Evolutionary conservation across 2,329 filamentous ascomycete species (phyloP).

Genomic region (Catunica adiposa): DNA sequence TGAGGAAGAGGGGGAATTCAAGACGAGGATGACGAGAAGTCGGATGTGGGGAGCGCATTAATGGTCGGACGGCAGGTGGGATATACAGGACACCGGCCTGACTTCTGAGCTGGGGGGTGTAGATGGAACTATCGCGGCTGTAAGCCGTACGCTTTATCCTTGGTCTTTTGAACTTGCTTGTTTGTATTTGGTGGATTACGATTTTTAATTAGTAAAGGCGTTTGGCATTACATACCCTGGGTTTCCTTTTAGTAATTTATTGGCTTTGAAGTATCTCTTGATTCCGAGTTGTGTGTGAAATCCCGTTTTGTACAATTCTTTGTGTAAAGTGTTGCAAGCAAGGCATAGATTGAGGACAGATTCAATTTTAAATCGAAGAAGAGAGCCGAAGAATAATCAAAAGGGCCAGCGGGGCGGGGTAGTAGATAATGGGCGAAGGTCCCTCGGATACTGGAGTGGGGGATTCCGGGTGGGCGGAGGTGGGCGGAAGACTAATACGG

Average conservation of each 20-base stretch:
- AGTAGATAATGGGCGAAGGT: not conserved
- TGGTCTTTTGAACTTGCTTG: not conserved
- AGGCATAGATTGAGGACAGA: no score
- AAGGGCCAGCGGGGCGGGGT: not conserved
- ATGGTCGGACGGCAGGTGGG: not conserved
- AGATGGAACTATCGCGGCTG: no score
- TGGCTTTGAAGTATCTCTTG: no score
- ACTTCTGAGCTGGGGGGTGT: not conserved
- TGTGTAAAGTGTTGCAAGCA: no score
- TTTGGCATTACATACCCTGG: not conserved
- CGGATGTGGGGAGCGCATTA: slow-evolving; percentile 7
- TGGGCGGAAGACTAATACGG: no score
- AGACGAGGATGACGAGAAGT: slow-evolving; percentile 11
- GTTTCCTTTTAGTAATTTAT: no score
- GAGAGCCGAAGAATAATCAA: no score
- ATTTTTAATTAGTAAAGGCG: not conserved
- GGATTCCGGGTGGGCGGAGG: not conserved
- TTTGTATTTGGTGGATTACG: not conserved
- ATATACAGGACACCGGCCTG: slow-evolving; percentile 1
- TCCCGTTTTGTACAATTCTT: no score
- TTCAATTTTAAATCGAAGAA: no score
- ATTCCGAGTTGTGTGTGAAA: no score
- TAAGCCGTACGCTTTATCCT: no score
- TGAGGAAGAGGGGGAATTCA: slow-evolving; percentile 1
- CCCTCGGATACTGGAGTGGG: not conserved